Evolutionary conservation across 1,139 yeast species (phyloP), one percentile per base, ranked within the genome.

Genomic region (Hemisphaericaspora subhashii): DNA sequence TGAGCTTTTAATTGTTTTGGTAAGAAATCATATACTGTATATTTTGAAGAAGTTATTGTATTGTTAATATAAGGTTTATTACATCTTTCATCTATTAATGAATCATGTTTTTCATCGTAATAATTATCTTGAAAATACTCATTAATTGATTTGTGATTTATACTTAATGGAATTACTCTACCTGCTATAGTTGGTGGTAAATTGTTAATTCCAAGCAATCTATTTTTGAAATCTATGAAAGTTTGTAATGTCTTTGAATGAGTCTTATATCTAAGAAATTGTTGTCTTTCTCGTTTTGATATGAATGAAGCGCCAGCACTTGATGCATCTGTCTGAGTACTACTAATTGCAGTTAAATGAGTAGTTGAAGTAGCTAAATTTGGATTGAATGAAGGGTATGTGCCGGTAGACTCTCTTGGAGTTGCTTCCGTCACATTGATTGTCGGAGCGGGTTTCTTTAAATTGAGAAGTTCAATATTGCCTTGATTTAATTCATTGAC

Each of bases 1-100:
- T 92, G 98, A 2, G 95, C 96, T 45, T 79, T 74, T 33, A 92
- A 59, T 55, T 92, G 98, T 46, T 92, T 80, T 3, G 98, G 98
- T 2, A 92, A 53, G 52, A 94, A 92, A 36, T 92, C 78, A 56
- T 83, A 81, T 2, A 85, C 47, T 4, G 92, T 83, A 62, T 94
- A 92, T 52, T 90, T 82, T 2, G 98, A 86, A 1, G 98, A 89
- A 1, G 95, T 86, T 44, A 92, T 83, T 25, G 71, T 53, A 61
- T 92, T 92, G 45, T 74, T 62, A 41, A 75, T 55, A 55, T 85
- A 92, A 0, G 89, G 81, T 36, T 61, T 72, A n/a, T 72, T 64
- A 3, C 77, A 74, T 44, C 96, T 66, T 52, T 84, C 90, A 57
- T 89, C 96, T 1, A 83, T 57, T 35, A 79, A 60, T 1, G 58